Evolutionary conservation across 371 early-diverging fungal genomes (phyloP).

Genomic region (Mucor indicus): DNA sequence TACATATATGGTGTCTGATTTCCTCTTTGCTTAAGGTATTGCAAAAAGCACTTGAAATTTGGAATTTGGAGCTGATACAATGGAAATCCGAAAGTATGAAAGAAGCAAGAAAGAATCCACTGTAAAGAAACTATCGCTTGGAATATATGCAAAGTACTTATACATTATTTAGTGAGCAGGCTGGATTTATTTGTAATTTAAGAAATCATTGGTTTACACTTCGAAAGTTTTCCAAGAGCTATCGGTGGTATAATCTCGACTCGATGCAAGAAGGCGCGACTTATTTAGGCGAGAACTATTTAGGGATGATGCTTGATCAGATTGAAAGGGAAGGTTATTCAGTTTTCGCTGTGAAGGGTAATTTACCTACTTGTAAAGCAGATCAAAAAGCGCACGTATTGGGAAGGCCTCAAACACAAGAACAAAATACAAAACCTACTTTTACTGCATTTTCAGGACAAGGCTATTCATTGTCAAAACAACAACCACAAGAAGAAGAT

Average conservation of each 20-base stretch:
- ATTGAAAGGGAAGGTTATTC: slow-evolving; percentile 56
- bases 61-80: slow-evolving; percentile 63
- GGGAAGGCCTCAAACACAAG: slow-evolving; percentile 11
- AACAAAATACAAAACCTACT: background rate
- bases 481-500: slow-evolving; percentile 14
- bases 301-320: slow-evolving; percentile 63
- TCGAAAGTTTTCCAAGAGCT: slow-evolving; percentile 57
- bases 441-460: slow-evolving; percentile 23
- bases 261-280: slow-evolving; percentile 48
- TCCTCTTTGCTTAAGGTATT: slow-evolving; percentile 43
- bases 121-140: slow-evolving; percentile 20
- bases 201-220: slow-evolving; percentile 65
- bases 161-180: slow-evolving; percentile 18
- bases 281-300: slow-evolving; percentile 63
- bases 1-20: too few relatives aligned
- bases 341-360: slow-evolving; percentile 35
- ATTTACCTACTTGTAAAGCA: slow-evolving; percentile 15
- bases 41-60: slow-evolving; percentile 62
- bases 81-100: slow-evolving; percentile 50
- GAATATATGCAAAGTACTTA: background rate
- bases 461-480: slow-evolving; percentile 21
- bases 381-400: slow-evolving; percentile 23
- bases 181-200: slow-evolving; percentile 64
- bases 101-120: slow-evolving; percentile 49
- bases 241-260: slow-evolving; percentile 76